Percentiles rank a stretch among this genome's conserved stretches.
These are phyloP conservation scores for Multifurca ochricompacta DNA, from an alignment of 768 basidiomycete species.

Conservation along the genomic window DNA sequence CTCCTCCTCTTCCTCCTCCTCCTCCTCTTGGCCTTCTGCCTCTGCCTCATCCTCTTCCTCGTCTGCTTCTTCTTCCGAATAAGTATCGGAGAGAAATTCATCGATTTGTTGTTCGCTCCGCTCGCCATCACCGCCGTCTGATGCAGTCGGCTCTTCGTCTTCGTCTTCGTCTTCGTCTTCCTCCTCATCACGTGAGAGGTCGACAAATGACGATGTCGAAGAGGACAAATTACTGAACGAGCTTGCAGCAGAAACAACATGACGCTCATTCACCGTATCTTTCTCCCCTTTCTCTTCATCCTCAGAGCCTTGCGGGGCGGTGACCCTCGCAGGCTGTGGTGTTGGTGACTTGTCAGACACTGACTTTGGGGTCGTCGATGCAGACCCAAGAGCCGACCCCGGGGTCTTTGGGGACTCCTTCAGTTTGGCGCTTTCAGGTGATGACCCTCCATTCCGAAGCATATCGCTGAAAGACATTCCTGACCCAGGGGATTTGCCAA, in stretches of 20 bases:
- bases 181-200: slow-evolving; percentile 15
- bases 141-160: slow-evolving; percentile 11
- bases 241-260: slow-evolving; percentile 10
- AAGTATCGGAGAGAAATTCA: slow-evolving; percentile 24
- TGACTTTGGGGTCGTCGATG: not conserved
- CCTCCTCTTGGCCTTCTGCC: slow-evolving; percentile 22
- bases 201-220: slow-evolving; percentile 17
- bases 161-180: slow-evolving; percentile 21
- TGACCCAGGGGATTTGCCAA: slow-evolving; percentile 35
- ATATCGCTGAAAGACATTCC: slow-evolving; percentile 55
- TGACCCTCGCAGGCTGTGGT: slow-evolving; percentile 2
- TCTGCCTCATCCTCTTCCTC: slow-evolving; percentile 18
- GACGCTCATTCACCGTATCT: not conserved
- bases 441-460: slow-evolving; percentile 33
- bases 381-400: not conserved
- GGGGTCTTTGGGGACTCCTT: slow-evolving; percentile 5
- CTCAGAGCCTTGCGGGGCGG: not conserved
- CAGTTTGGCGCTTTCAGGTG: slow-evolving; percentile 3
- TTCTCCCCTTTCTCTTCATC: slow-evolving; percentile 6
- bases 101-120: slow-evolving; percentile 10
- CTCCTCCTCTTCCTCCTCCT: slow-evolving; percentile 24
- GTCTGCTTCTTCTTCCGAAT: slow-evolving; percentile 26
- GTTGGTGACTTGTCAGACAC: slow-evolving; percentile 10
- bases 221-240: slow-evolving; percentile 13
- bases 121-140: slow-evolving; percentile 19